Conservation (phyloP, 352 stramenopile genomes). For the Globisporangium takayamanum region DNA sequence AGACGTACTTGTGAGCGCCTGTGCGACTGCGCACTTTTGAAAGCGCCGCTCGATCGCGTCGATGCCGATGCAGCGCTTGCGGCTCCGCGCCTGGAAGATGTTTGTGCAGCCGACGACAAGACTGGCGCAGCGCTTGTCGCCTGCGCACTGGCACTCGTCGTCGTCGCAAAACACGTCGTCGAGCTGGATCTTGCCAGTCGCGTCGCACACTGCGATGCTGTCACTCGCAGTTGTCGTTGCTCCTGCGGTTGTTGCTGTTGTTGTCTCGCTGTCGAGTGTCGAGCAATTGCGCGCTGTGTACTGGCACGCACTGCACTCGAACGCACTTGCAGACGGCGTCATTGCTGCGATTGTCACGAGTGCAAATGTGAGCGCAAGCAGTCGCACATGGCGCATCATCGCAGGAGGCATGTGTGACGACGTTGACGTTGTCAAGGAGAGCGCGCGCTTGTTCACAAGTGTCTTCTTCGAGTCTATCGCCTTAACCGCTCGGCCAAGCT, state of each 20-base stretch:
- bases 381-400: background rate
- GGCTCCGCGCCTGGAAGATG: constrained; percentile 60
- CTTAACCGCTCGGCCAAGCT: too few relatives aligned
- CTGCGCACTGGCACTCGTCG: constrained; percentile 46
- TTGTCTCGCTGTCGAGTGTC: constrained; percentile 5
- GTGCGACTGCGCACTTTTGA: constrained; percentile 36
- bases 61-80: constrained; percentile 59
- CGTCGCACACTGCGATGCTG: constrained; percentile 48
- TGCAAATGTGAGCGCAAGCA: constrained; percentile 9
- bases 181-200: constrained; percentile 49
- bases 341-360: constrained; percentile 18
- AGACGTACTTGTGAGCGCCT: constrained; percentile 44
- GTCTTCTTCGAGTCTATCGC: too few relatives aligned
- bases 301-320: constrained; percentile 46
- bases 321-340: constrained; percentile 12
- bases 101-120: constrained; percentile 63
- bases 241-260: background rate
- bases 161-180: constrained; percentile 79
- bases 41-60: constrained; percentile 40
- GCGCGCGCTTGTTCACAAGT: too few relatives aligned
- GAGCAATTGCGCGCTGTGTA: constrained; percentile 71
- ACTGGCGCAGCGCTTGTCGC: constrained; percentile 48
- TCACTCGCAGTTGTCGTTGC: constrained; percentile 3
- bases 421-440: too few relatives aligned
- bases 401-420: too few relatives aligned